Evolutionary conservation across 345 rosid species (phyloP).

Genomic region (Rhodamnia rubescens): DNA sequence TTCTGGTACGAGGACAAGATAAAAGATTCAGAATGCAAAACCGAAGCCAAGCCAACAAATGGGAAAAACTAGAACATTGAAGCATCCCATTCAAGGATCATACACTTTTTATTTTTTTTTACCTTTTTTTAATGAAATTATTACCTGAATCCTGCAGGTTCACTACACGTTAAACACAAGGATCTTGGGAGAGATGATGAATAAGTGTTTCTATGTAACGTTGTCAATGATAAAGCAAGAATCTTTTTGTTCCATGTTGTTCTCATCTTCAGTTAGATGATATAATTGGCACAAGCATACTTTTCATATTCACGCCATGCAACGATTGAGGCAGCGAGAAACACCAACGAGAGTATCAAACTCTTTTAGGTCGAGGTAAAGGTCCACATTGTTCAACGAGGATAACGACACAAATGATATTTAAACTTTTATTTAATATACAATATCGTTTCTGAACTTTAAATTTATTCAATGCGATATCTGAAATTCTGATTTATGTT

Average conservation of each 20-base stretch:
- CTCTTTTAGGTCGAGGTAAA: neutral
- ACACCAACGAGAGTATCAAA: too few species aligned
- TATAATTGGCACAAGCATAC: neutral
- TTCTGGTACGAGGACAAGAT: slow-evolving; percentile 44
- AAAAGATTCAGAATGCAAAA: neutral
- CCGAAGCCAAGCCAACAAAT: neutral
- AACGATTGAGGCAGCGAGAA: too few species aligned
- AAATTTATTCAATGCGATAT: too few species aligned
- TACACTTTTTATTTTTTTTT: neutral
- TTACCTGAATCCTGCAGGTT: neutral
- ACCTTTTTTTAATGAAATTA: neutral
- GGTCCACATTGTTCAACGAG: neutral
- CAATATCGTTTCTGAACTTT: too few species aligned
- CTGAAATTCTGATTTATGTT: too few species aligned
- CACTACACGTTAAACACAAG: neutral
- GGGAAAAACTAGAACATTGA: neutral
- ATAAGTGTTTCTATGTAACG: neutral
- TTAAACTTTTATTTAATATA: too few species aligned
- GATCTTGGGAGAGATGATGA: neutral
- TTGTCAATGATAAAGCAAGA: neutral
- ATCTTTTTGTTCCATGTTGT: neutral
- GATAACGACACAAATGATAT: too few species aligned
- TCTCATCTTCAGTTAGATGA: neutral
- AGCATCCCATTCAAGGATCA: neutral
- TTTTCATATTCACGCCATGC: too few species aligned